Evolutionary conservation across 2,329 filamentous ascomycete genomes (phyloP).

Genomic region (Xylariaceae sp.): DNA sequence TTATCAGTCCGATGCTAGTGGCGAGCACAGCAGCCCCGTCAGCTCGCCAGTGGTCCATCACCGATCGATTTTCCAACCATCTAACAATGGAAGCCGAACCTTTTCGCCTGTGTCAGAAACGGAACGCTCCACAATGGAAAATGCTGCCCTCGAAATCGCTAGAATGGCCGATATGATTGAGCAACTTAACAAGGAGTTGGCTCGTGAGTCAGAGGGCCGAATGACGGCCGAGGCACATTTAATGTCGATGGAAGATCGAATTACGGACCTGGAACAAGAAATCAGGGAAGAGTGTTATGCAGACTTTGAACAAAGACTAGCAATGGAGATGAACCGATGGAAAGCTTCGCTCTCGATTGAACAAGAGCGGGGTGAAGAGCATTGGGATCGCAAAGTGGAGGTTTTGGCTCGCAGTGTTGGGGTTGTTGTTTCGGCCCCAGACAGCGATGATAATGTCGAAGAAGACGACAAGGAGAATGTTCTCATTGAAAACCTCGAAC

Average conservation of each 20-base stretch:
- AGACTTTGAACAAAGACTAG: conserved; percentile 78
- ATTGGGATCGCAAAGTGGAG: conserved; percentile 84
- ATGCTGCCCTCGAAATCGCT: conserved; percentile 74
- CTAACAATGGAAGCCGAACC: conserved; percentile 26
- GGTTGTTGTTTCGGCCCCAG: conserved; percentile 35
- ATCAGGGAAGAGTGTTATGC: conserved; percentile 83
- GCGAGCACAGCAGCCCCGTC: conserved; percentile 24
- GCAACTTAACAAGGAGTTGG: conserved; percentile 64
- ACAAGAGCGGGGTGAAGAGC: conserved; percentile 74
- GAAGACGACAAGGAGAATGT: conserved; percentile 59
- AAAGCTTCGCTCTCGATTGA: conserved; percentile 74
- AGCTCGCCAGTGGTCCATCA: conserved; percentile 32
- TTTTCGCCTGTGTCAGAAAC: conserved; percentile 39
- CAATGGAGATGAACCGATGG: conserved; percentile 75
- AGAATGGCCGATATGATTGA: conserved; percentile 77
- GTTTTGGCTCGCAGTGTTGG: conserved; percentile 57
- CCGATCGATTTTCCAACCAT: conserved; percentile 40
- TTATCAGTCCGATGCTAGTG: conserved; percentile 19
- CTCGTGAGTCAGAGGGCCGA: conserved; percentile 66
- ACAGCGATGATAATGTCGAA: conserved; percentile 43
- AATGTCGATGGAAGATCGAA: conserved; percentile 62
- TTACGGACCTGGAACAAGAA: conserved; percentile 70
- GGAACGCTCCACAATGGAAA: conserved; percentile 72
- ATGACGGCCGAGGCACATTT: conserved; percentile 70
- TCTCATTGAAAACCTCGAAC: conserved; percentile 59